Evolutionary conservation across 148 eudicot species (phyloP), one percentile per base, ranked within the genome.

Genomic region (Rhododendron kiyosumense): DNA sequence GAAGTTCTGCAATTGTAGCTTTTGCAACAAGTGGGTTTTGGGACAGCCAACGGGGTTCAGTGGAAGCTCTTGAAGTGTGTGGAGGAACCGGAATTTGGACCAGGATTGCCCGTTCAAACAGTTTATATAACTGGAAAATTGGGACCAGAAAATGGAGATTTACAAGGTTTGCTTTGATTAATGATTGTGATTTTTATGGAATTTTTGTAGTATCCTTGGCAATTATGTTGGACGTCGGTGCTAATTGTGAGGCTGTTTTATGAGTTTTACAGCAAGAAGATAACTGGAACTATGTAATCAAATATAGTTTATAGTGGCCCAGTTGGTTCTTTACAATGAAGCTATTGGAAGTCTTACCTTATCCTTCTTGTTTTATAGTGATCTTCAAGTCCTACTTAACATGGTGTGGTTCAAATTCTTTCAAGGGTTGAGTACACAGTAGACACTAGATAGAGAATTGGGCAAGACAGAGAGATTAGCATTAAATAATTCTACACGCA

Each of bases 71-170:
- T 77, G 81, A 95, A 96, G 92, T 92, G 84, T 80, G 88, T 90
- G 78, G 92, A 94, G 83, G 99, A 94, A 85, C 94, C 96, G n/a
- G 93, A 91, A 54, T 96, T 96, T 84, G 99, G 99, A 32, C 99
- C 99, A 0, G 97, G 94, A 41, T 48, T 83, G 81, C 91, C 93
- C 11, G 78, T 91, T 86, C 91, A 91, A 80, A 96, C 98, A 11
- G 89, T 95, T 61, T 95, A 91, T 85, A 83, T 95, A 82, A 83
- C 84, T n/a, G 94, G 92, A 11, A 34, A 51, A 52, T 81, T 88
- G 75, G 86, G 78, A 24, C 28, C 85, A 82, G 83, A 71, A 82
- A 88, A 87, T 52, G 89, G 84, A 88, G 86, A 52, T 65, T 76
- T 85, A 74, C 85, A 90, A 92, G 99, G 99, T 96, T 89, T 74